These are phyloP conservation scores for Chenopodium album DNA, from an alignment of 148 eudicot genomes.

Conservation along the genomic window DNA sequence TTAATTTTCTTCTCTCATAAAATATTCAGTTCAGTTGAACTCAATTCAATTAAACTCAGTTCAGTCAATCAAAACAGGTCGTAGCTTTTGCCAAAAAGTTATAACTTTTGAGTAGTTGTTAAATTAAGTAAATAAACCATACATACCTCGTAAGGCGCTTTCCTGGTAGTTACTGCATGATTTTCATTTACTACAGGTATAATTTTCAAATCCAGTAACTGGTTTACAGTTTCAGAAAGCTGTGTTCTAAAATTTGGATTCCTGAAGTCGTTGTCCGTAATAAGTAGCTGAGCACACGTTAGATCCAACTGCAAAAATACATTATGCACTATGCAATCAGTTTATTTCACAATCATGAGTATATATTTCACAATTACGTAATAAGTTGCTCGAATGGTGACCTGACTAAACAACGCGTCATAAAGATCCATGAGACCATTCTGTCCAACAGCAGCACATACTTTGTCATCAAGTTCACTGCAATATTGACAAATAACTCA, in stretches of 20 bases:
- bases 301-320: constrained; percentile 68
- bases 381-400: constrained; percentile 18
- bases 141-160: constrained; percentile 92
- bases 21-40: too few species aligned
- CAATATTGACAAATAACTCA: constrained; percentile 22
- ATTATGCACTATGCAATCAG: constrained; percentile 15
- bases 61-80: too few species aligned
- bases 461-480: constrained; percentile 97
- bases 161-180: constrained; percentile 95
- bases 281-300: constrained; percentile 88
- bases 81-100: too few species aligned
- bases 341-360: not conserved
- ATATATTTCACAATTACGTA: not conserved
- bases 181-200: constrained; percentile 90
- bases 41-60: too few species aligned
- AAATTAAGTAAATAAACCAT: constrained; percentile 16
- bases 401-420: constrained; percentile 93
- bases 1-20: too few species aligned
- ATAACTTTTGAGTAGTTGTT: too few species aligned
- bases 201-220: constrained; percentile 60
- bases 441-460: constrained; percentile 99
- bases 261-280: constrained; percentile 92
- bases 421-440: constrained; percentile 96
- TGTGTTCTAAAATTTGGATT: constrained; percentile 76
- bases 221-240: constrained; percentile 65